Base-by-base conservation (phyloP, 306 rosid species). In the Cucurbita pepo region DNA sequence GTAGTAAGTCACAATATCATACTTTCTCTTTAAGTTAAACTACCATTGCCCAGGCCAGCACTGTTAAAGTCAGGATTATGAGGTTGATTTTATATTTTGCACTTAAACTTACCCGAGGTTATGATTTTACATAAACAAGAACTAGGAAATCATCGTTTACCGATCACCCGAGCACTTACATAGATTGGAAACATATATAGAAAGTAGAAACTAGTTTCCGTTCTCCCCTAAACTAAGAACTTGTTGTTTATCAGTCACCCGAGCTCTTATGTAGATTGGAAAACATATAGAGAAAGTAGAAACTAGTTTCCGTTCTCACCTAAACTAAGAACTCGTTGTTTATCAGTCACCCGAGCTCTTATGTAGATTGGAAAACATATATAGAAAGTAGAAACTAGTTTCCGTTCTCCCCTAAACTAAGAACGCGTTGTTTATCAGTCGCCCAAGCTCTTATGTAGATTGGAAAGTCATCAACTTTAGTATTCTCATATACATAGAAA, bases 1-100 rank as follows among this genome's bases (percentile, higher is more conserved):
- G 89, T 82, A n/a, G 99, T 95, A 84, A 91, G 99, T 91, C 71
- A 53, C 70, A 52, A 30, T 66, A 45, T 78, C 69, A 1, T 79
- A 71, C 80, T 78, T 55, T 77, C 52, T 72, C 10, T 63, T 63
- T 64, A 43, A 30, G 58, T 65, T 74, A 50, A 21, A 69, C 41
- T 30, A 47, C 10, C 51, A 21, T 44, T 21, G 18, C n/a, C 13
- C 25, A 5, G 11, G 13, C 36, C 4, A 2, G 45, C 16, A 63
- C 19, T 71, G 47, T 51, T 19, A 2, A 63, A 15, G 45, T 41
- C 14, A 9, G n/a, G 13, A 69, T 38, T 47, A 3, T 67, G 53
- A 43, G 21, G 8, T 56, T 76, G 67, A 67, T 36, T 44, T 41
- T 38, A 41, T 76, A 10, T 71, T 67, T 69, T 69, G 57, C 45